Evolutionary conservation across 768 basidiomycete genomes (phyloP), one percentile per base, ranked within the genome.

Genomic region (Lactifluus rugatus): DNA sequence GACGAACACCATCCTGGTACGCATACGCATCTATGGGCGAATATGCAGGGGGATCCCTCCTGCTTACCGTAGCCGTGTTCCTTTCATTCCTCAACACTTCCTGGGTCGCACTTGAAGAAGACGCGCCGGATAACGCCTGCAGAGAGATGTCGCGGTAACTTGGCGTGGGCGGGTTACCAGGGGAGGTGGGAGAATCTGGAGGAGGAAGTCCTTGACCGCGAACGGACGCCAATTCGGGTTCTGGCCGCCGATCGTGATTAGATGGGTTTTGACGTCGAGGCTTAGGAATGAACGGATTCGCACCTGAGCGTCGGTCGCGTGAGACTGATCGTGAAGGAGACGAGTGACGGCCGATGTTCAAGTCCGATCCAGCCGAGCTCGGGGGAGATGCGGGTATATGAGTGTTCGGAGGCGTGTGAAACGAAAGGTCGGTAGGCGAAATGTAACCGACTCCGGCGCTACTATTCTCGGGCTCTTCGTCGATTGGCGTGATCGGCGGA

Each of bases 1-100:
- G 84, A 52, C 89, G 89, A n/a, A 95, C 89, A 31, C 93, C 93
- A 42, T 91, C 92, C 52, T 83, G 76, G 66, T 91, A 90, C 25
- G 82, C 79, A 64, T 77, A 87, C n/a, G 89, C 84, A 67, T 92
- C 89, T 66, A 92, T 71, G n/a, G 90, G 89, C 6, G 89, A 90
- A 72, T 93, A 93, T 17, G 87, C 88, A 25, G 91, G 91, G 21
- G 90, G 90, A 61, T 87, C 85, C 56, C 81, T 78, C 65, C 83
- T 76, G 58, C 73, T 73, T 47, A 81, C 54, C 25, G 74, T 54
- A 23, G 74, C 65, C 25, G 70, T 66, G 55, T 70, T 60, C 64
- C 72, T 67, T 64, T 74, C 65, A 57, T 56, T 58, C 26, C 56
- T 58, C 1, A 56, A 39, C 45, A 36, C 45, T 11, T 47, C 55